These are phyloP conservation scores for Ceratocystis papillata DNA, from an alignment of 2,329 filamentous ascomycete genomes.

Conservation along the genomic window DNA sequence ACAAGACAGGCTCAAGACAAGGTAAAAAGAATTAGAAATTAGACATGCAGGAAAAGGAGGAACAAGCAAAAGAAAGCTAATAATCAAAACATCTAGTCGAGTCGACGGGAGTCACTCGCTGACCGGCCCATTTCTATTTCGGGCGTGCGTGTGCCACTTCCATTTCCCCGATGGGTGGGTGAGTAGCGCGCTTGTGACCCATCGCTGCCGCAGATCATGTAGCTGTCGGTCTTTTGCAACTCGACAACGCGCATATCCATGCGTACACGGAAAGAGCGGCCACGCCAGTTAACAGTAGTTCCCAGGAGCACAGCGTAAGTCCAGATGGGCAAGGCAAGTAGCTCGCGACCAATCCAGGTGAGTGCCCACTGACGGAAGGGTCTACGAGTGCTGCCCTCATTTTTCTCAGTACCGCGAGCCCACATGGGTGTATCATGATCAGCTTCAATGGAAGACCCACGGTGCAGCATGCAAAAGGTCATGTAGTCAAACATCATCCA, in stretches of 20 bases:
- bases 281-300: conserved; percentile 76
- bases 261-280: conserved; percentile 67
- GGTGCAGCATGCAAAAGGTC: conserved; percentile 64
- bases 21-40: background rate
- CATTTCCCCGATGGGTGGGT: conserved; percentile 3
- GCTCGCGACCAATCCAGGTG: conserved; percentile 77
- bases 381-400: conserved; percentile 38
- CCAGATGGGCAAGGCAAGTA: conserved; percentile 81
- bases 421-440: conserved; percentile 67
- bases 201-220: background rate
- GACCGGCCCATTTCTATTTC: conserved; percentile 24
- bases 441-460: conserved; percentile 55
- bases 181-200: background rate
- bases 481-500: conserved; percentile 72
- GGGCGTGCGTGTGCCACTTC: conserved; percentile 23
- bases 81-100: conserved; percentile 18
- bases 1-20: background rate
- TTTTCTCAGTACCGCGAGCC: conserved; percentile 40
- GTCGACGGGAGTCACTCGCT: conserved; percentile 18
- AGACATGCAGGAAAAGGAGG: background rate
- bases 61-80: background rate
- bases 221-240: conserved; percentile 27
- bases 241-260: conserved; percentile 69
- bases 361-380: conserved; percentile 59
- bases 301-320: conserved; percentile 81